Conservation (phyloP, 768 basidiomycete genomes). For the Cubamyces lactineus region DNA sequence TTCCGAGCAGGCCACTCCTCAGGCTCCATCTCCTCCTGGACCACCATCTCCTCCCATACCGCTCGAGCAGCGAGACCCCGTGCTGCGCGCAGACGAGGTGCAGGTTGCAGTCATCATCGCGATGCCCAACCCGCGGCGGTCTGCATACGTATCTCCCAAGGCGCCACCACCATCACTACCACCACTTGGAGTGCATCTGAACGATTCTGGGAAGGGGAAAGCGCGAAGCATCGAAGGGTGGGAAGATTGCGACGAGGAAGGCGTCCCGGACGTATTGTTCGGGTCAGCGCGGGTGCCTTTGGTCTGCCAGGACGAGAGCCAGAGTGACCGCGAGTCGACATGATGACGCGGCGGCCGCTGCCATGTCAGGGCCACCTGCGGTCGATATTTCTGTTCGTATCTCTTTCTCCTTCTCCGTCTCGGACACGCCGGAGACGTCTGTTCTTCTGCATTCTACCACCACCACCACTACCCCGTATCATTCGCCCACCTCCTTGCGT, state of each 20-base stretch:
- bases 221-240: slow-evolving; percentile 26
- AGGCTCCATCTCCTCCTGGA: too few species aligned
- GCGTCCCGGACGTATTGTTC: slow-evolving; percentile 53
- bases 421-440: neutral
- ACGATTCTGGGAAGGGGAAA: slow-evolving; percentile 29
- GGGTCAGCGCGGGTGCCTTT: slow-evolving; percentile 46
- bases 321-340: neutral
- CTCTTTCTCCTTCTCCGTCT: neutral
- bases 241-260: slow-evolving; percentile 37
- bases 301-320: neutral
- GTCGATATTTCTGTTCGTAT: neutral
- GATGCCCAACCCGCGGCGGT: slow-evolving; percentile 50
- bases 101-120: slow-evolving; percentile 61
- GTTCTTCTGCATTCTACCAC: neutral
- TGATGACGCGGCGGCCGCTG: neutral
- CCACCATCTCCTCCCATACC: slow-evolving; percentile 13
- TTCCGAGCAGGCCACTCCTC: slow-evolving; percentile 4
- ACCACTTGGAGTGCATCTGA: neutral
- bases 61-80: slow-evolving; percentile 21
- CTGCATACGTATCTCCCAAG: slow-evolving; percentile 16
- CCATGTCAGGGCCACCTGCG: neutral
- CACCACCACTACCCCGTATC: too few species aligned
- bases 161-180: neutral
- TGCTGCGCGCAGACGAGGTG: slow-evolving; percentile 37
- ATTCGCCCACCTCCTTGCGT: too few species aligned